Conservation (phyloP, 1,284 basidiomycete species). For the Trichosporon coremiiforme region DNA sequence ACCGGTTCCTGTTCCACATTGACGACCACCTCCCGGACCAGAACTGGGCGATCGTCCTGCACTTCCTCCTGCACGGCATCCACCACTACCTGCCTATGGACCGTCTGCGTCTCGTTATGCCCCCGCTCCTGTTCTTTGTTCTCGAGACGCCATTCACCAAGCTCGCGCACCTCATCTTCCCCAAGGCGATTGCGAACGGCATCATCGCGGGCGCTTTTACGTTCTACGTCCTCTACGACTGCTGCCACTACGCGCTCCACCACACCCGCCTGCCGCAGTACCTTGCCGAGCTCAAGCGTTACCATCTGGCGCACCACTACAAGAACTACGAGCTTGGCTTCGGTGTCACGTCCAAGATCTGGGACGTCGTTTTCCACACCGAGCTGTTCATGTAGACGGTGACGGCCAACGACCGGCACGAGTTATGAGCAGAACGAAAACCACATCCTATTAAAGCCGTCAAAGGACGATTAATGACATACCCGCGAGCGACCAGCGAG, state of each 20-base stretch:
- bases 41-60: conserved; percentile 76
- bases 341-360: conserved; percentile 91
- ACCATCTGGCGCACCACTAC: conserved; percentile 97
- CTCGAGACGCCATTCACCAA: conserved; percentile 87
- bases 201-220: conserved; percentile 87
- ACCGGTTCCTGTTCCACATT: conserved; percentile 97
- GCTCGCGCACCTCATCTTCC: conserved; percentile 82
- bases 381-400: conserved; percentile 57
- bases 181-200: conserved; percentile 82
- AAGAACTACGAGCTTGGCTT: conserved; percentile 99
- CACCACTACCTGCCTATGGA: conserved; percentile 99
- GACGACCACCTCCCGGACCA: conserved; percentile 86
- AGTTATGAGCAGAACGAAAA: neutral
- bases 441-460: neutral
- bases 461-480: conserved; percentile 10
- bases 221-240: conserved; percentile 89
- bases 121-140: conserved; percentile 77
- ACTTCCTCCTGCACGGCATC: conserved; percentile 93
- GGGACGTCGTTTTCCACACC: conserved; percentile 92
- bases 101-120: conserved; percentile 94
- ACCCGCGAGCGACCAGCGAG: neutral
- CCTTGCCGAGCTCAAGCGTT: conserved; percentile 89
- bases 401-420: no score
- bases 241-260: conserved; percentile 89
- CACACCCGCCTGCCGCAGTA: conserved; percentile 88